A percentile compares a stretch with the other conserved stretches of the same genome.
These are phyloP conservation scores for Chlorencoelia australis DNA, from an alignment of 2,329 filamentous ascomycete genomes.

Conservation along the genomic window DNA sequence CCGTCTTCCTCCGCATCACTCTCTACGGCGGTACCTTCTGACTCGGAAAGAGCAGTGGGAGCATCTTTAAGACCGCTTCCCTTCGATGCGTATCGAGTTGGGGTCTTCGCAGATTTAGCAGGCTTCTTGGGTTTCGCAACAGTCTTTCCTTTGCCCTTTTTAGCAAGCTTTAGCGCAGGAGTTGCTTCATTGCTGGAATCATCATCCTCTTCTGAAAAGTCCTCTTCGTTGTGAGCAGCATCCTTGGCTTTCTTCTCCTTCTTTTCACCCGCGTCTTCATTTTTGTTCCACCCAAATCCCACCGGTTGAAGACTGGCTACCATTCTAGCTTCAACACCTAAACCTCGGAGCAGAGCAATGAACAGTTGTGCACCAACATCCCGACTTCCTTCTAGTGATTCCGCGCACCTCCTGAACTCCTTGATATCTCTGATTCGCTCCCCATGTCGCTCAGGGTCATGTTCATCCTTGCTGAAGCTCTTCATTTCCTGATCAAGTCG, in stretches of 20 bases:
- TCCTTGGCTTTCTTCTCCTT: conserved; percentile 21
- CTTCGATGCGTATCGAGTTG: conserved; percentile 16
- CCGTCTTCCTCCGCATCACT: conserved; percentile 45
- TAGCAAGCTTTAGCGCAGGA: conserved; percentile 14
- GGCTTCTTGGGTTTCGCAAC: conserved; percentile 11
- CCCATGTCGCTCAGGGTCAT: conserved; percentile 58
- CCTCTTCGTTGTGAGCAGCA: conserved; percentile 32
- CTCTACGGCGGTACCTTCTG: conserved; percentile 39
- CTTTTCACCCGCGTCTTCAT: conserved; percentile 59
- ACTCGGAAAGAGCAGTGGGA: conserved; percentile 36
- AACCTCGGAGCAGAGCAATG: conserved; percentile 67
- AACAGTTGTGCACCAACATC: conserved; percentile 87
- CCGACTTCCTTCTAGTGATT: conserved; percentile 65
- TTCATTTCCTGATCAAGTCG: conserved; percentile 64
- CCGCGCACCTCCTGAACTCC: conserved; percentile 60
- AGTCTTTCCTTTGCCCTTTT: conserved; percentile 13
- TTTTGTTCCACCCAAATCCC: conserved; percentile 84
- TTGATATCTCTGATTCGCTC: conserved; percentile 60
- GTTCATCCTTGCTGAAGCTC: conserved; percentile 52
- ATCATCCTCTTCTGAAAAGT: conserved; percentile 29
- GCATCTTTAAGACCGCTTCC: conserved; percentile 23
- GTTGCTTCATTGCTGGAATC: conserved; percentile 13
- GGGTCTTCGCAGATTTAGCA: conserved; percentile 14
- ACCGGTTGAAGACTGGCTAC: conserved; percentile 76
- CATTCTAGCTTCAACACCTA: conserved; percentile 75